Base-by-base conservation (phyloP, 441 rosid species). In the Capsella rubella region DNA sequence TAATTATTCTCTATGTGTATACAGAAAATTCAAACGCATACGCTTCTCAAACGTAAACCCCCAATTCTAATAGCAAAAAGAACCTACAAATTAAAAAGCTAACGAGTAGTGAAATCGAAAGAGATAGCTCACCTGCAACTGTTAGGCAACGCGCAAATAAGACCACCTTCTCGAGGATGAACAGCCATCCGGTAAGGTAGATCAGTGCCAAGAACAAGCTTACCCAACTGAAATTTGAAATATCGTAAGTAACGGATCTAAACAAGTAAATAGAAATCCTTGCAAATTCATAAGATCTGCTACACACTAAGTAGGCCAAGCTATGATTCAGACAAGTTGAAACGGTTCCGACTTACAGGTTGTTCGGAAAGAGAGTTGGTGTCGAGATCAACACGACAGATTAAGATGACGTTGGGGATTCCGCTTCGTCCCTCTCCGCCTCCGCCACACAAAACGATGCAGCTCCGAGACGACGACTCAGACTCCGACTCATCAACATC, bases 341-440 rank as follows among this genome's bases (percentile, higher is more conserved):
- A 15, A 6, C 4, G 2, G 47, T 27, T 69, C 27, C 1, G 16
- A 75, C 90, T 69, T 85, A 93, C 98, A 37, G 96, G 98, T 50
- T 87, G 78, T 32, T 78, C 74, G 12, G 89, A 87, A 58, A 96
- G 96, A 72, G 90, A 84, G 43, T 80, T 87, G 65, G 82, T 76
- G 35, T 84, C 77, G 56, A 77, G 73, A 80, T 96, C 90, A 74
- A 82, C 87, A 25, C 56, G 79, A 32, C 83, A 73, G 64, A 96
- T 55, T 62, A 93, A 34, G 59, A 89, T 47, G 25, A 95, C 90
- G 37, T 96, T 93, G 1, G 86, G 86, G 71, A 95, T 91, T 16
- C 98, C 97, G 77, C 82, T 91, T 32, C 80, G 81, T 53, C 97
- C 99, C 68, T 88, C 91, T 12, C 98, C 99, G 0, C 97, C 97